Percentiles rank a stretch among this genome's conserved stretches.
phyloP scores from a whole-genome alignment of 2,329 filamentous ascomycete species.

The Nectriaceae sp. region DNA sequence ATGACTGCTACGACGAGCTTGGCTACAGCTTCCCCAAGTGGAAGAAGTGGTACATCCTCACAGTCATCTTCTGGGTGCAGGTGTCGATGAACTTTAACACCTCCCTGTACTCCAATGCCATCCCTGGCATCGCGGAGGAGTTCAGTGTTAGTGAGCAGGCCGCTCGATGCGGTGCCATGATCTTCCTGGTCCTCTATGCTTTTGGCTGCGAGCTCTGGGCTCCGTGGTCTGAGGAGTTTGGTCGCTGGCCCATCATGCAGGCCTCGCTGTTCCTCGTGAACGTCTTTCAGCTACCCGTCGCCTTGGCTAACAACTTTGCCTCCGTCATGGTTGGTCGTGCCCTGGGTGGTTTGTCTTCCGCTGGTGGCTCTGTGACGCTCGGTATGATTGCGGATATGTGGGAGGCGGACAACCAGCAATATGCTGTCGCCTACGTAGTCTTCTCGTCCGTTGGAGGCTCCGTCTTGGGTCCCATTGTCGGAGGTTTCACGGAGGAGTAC shows the following conservation, averaged over 20 bases:
- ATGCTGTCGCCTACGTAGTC: conserved; percentile 74
- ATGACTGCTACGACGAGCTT: conserved; percentile 66
- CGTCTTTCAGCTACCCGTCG: conserved; percentile 73
- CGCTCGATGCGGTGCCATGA: conserved; percentile 72
- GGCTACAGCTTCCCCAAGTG: conserved; percentile 60
- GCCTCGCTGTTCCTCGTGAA: conserved; percentile 74
- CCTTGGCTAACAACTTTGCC: conserved; percentile 71
- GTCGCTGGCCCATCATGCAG: conserved; percentile 76
- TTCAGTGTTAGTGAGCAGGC: conserved; percentile 69
- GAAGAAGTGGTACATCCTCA: conserved; percentile 74
- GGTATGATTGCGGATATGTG: conserved; percentile 77
- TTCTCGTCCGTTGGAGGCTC: conserved; percentile 80
- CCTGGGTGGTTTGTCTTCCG: conserved; percentile 69
- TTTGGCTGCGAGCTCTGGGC: conserved; percentile 90
- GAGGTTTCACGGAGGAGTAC: conserved; percentile 71
- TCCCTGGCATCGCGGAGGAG: conserved; percentile 64
- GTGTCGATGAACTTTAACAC: conserved; percentile 82
- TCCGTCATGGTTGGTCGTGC: conserved; percentile 70
- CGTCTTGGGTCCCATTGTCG: conserved; percentile 75
- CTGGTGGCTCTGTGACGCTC: conserved; percentile 72
- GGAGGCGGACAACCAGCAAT: conserved; percentile 71
- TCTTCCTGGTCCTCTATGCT: conserved; percentile 78
- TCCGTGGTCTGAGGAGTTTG: conserved; percentile 83
- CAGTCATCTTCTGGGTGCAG: conserved; percentile 73
- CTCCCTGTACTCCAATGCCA: conserved; percentile 70